Base-by-base conservation (phyloP, 2,329 filamentous ascomycete species). In the Arthrobotrys entomopaga region DNA sequence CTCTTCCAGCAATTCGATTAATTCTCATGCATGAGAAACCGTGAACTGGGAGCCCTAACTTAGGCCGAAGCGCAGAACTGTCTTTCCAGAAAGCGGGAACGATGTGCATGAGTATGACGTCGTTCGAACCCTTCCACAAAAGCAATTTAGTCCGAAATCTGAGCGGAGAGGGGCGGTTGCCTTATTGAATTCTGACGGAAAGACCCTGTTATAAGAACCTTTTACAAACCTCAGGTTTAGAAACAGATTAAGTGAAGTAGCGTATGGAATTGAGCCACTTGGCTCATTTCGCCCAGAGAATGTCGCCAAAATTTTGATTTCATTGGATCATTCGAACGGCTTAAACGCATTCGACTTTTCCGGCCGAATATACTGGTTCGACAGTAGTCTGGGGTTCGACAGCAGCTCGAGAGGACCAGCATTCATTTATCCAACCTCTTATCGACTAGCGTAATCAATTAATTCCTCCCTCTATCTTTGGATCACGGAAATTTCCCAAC, bases 61-160 rank as follows among this genome's bases (percentile, higher is more conserved):
- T 46, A 50, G 20, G n/a, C 50, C 16, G 54, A 57, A 60, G 54
- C 19, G 42, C 42, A 59, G 48, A 38, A 40, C 40, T 22, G 29
- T 34, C 53, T 57, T 69, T 22, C 65, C 56, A 61, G 49, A 65
- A 65, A 52, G 40, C 56, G 54, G 69, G 61, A 61, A 57, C 52
- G 56, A 57, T 65, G n/a, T 65, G 53, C 59, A 50, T 53, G 20
- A 42, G 22, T 16, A 66, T 73, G 69, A 73, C 69, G 69, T 73
- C 56, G 49, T 52, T 48, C 43, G 64, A 69, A 69, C 56, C 49
- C 52, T 20, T n/a, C n/a, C 48, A 15, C 49, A 65, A 73, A 73
- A 73, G 69, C 69, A 71, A 71, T 56, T 56, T 65, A 29, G 24
- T 19, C 19, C 15, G 22, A 16, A 42, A 40, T 10, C 24, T 38